Conservation (phyloP, 495 filamentous ascomycete species). For the Aspergillus nanangensis region DNA sequence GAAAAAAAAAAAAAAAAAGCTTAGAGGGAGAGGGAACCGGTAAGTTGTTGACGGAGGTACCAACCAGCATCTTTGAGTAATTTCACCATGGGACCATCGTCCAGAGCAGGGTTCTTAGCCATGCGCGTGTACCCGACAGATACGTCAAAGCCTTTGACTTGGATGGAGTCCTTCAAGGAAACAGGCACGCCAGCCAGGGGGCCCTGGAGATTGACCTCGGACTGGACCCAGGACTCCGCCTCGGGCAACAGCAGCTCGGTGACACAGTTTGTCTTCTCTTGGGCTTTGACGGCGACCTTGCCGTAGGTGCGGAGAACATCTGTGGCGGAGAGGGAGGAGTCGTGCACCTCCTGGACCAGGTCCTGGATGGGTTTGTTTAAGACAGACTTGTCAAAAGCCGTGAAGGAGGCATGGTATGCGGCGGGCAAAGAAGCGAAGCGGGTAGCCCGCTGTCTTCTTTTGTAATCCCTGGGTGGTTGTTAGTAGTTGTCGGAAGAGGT, state of each 20-base stretch:
- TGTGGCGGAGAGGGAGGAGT: constrained; percentile 55
- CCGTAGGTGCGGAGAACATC: constrained; percentile 86
- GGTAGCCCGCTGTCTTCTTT: constrained; percentile 67
- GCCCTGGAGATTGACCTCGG: constrained; percentile 69
- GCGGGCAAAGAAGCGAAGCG: constrained; percentile 63
- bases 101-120: constrained; percentile 56
- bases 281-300: constrained; percentile 80
- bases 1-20: background rate
- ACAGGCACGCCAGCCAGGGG: constrained; percentile 88
- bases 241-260: constrained; percentile 83
- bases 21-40: background rate
- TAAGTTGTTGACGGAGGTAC: constrained; percentile 3
- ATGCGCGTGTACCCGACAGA: constrained; percentile 77
- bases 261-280: constrained; percentile 83
- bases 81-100: constrained; percentile 71
- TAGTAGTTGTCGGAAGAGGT: background rate
- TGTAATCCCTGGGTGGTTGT: constrained; percentile 56
- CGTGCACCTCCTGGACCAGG: constrained; percentile 75
- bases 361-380: constrained; percentile 71
- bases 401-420: constrained; percentile 62
- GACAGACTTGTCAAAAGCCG: constrained; percentile 54
- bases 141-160: constrained; percentile 81
- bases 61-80: constrained; percentile 82
- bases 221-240: constrained; percentile 73
- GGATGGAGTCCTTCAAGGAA: constrained; percentile 82